phyloP scores from a whole-genome alignment of 2,329 filamentous ascomycete genomes.

The Penicillium occitanis region DNA sequence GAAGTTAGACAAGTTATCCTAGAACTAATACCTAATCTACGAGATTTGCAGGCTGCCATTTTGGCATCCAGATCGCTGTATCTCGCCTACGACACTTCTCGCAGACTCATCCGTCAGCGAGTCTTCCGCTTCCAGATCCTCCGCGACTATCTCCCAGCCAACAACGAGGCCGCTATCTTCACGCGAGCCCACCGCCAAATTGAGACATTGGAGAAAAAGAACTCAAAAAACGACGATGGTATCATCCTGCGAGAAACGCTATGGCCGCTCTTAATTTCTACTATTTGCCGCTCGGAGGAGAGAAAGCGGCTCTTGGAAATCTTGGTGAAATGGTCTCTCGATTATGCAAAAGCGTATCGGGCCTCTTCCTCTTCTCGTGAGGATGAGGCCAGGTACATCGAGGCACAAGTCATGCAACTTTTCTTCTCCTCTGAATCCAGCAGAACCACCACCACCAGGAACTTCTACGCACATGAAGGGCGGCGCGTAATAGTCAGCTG shows the following conservation, averaged over 20 bases:
- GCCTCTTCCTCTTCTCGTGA: not conserved
- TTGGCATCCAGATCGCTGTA: not conserved
- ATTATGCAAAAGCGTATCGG: conserved; percentile 6
- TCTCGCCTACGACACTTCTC: not conserved
- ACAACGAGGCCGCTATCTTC: conserved; percentile 1
- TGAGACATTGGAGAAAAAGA: conserved; percentile 6
- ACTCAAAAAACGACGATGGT: not conserved
- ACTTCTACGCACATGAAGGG: not conserved
- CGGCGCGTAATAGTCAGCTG: not conserved
- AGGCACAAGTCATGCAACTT: not conserved
- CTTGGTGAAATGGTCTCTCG: conserved; percentile 8
- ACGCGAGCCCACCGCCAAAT: not conserved
- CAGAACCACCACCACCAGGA: not conserved
- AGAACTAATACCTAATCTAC: conserved; percentile 2
- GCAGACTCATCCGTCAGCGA: conserved; percentile 4
- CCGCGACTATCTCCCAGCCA: not conserved
- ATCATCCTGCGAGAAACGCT: conserved; percentile 8
- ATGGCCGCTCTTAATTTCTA: not conserved
- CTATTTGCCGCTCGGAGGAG: not conserved
- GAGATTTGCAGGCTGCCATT: conserved; percentile 10
- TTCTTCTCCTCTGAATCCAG: not conserved
- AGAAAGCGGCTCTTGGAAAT: conserved; percentile 3
- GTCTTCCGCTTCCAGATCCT: conserved; percentile 6
- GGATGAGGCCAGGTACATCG: not conserved
- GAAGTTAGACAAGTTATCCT: conserved; percentile 6